A percentile compares a stretch with the other conserved stretches of the same genome.
Conservation (phyloP, 2,329 filamentous ascomycete genomes). For the Huntiella abstrusa region DNA sequence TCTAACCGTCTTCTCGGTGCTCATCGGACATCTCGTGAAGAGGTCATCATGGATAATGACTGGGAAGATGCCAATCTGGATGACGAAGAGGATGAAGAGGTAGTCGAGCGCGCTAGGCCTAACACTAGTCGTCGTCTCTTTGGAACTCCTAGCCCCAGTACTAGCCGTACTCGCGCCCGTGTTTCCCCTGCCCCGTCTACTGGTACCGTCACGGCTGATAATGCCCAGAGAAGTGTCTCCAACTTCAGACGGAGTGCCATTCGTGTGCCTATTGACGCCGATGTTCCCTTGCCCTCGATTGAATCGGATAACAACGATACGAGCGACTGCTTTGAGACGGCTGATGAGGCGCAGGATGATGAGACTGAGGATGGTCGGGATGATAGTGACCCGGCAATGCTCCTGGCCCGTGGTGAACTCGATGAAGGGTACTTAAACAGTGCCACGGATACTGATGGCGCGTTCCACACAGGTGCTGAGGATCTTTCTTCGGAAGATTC, state of each 20-base stretch:
- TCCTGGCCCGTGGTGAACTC: too few relatives aligned
- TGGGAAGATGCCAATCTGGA: slow-evolving; percentile 66
- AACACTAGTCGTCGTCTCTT: slow-evolving; percentile 7
- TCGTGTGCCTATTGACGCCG: background rate
- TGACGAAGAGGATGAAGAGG: slow-evolving; percentile 1
- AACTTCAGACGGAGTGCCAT: too few relatives aligned
- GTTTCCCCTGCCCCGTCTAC: background rate
- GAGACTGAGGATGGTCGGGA: background rate
- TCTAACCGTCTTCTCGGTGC: slow-evolving; percentile 53
- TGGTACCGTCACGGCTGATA: too few relatives aligned
- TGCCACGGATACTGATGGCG: slow-evolving; percentile 52
- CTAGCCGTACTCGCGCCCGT: background rate
- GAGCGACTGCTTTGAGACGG: slow-evolving; percentile 45
- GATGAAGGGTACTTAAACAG: background rate
- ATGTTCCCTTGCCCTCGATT: background rate
- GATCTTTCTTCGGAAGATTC: slow-evolving; percentile 42
- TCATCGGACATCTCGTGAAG: slow-evolving; percentile 53
- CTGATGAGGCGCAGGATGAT: slow-evolving; percentile 42
- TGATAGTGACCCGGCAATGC: too few relatives aligned
- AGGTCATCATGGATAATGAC: slow-evolving; percentile 60
- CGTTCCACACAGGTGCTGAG: slow-evolving; percentile 89
- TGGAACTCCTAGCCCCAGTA: slow-evolving; percentile 9
- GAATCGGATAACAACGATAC: slow-evolving; percentile 45
- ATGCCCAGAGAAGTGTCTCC: too few relatives aligned
- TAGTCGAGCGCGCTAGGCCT: slow-evolving; percentile 1